These are phyloP conservation scores for Aureobasidium mangrovei DNA, from an alignment of 2,329 filamentous ascomycete genomes.

Conservation along the genomic window DNA sequence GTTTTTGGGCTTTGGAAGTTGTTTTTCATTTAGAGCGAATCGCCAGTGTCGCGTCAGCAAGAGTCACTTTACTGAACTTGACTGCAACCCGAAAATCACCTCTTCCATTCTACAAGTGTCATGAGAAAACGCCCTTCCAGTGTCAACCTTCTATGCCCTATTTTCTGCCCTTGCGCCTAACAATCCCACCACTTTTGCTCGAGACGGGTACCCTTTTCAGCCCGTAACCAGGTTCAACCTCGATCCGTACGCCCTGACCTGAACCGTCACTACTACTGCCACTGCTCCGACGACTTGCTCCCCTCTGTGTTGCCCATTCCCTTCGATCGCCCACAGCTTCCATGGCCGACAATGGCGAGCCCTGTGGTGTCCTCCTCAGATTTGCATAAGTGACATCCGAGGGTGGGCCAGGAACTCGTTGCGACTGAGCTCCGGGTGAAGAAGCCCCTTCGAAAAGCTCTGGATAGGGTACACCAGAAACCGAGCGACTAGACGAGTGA, in stretches of 20 bases:
- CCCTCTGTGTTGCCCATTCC: background rate
- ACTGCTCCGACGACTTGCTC: slow-evolving; percentile 11
- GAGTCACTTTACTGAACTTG: background rate
- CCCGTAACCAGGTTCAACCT: slow-evolving; percentile 12
- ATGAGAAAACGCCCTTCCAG: background rate
- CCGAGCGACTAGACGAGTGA: slow-evolving; percentile 30
- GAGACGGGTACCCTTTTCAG: slow-evolving; percentile 14
- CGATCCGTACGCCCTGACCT: slow-evolving; percentile 13
- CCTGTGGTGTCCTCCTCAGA: slow-evolving; percentile 21
- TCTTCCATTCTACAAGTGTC: background rate
- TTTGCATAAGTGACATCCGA: slow-evolving; percentile 28
- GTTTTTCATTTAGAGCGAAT: no score
- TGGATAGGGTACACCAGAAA: slow-evolving; percentile 27
- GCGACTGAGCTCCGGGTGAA: slow-evolving; percentile 26
- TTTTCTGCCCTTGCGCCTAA: slow-evolving; percentile 14
- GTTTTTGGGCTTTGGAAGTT: background rate
- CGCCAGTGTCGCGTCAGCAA: no score
- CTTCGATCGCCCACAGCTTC: background rate
- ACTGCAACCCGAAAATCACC: background rate
- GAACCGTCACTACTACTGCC: slow-evolving; percentile 16
- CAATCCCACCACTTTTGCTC: slow-evolving; percentile 10
- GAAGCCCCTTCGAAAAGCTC: slow-evolving; percentile 29
- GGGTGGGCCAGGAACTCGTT: slow-evolving; percentile 26
- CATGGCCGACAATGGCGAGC: slow-evolving; percentile 7
- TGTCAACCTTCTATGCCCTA: background rate